phyloP scores from a whole-genome alignment of 2,329 filamentous ascomycete genomes.

The Fusarium sublunatum region DNA sequence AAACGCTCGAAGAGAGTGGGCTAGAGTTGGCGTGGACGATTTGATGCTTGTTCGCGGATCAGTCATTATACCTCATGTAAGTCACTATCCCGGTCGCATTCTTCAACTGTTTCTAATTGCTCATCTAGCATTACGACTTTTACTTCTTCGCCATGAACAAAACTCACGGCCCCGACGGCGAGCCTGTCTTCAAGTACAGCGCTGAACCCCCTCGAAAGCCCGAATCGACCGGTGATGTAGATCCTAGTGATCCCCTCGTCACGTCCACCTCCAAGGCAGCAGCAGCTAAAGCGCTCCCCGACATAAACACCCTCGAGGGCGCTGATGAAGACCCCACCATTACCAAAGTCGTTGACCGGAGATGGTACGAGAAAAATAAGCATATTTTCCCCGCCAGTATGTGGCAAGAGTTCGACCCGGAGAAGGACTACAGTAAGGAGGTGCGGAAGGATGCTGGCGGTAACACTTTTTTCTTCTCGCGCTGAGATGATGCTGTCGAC shows the following conservation, averaged over 20 bases:
- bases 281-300: constrained; percentile 54
- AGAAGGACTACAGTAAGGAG: constrained; percentile 82
- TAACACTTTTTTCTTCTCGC: constrained; percentile 90
- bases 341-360: constrained; percentile 93
- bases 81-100: constrained; percentile 51
- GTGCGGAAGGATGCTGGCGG: constrained; percentile 86
- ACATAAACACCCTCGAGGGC: constrained; percentile 75
- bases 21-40: constrained; percentile 92
- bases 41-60: constrained; percentile 91
- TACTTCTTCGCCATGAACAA: constrained; percentile 97
- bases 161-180: constrained; percentile 76
- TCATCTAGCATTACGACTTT: constrained; percentile 88
- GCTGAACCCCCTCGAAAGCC: constrained; percentile 57
- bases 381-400: constrained; percentile 97
- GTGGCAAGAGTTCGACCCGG: constrained; percentile 95
- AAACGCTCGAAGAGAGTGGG: constrained; percentile 83
- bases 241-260: constrained; percentile 34
- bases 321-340: constrained; percentile 78
- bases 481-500: constrained; percentile 43
- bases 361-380: constrained; percentile 98
- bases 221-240: constrained; percentile 45
- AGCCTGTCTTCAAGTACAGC: constrained; percentile 80
- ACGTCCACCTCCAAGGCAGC: constrained; percentile 53
- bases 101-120: constrained; percentile 34
- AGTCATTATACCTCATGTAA: constrained; percentile 92